These are phyloP conservation scores for Taphrina deformans DNA, from an alignment of 1,139 yeast species.

Conservation along the genomic window DNA sequence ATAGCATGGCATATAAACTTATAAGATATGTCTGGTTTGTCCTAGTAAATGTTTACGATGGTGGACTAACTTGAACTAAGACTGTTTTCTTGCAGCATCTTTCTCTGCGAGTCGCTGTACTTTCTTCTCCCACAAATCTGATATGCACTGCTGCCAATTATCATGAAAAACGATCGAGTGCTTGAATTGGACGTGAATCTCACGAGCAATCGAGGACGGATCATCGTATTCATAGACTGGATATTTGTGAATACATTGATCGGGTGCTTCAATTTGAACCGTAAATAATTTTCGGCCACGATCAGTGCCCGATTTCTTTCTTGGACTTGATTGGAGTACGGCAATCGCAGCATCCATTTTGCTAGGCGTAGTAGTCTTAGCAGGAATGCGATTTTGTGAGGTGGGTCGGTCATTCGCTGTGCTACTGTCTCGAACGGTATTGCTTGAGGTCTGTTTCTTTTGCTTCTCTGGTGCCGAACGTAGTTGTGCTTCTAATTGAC, in stretches of 20 bases:
- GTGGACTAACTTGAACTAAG: background rate
- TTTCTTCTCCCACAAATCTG: background rate
- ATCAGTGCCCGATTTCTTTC: background rate
- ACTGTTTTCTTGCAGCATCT: background rate
- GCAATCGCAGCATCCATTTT: background rate
- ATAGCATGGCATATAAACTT: background rate
- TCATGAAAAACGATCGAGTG: background rate
- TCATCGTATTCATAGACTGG: constrained; percentile 8
- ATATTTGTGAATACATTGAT: background rate
- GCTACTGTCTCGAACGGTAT: background rate
- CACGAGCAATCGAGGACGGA: background rate
- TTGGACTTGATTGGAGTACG: background rate
- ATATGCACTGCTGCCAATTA: background rate
- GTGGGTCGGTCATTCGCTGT: background rate
- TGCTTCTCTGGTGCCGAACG: background rate
- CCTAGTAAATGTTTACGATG: background rate
- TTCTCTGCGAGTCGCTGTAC: background rate
- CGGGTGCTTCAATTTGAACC: background rate
- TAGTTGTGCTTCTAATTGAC: background rate
- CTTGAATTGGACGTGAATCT: background rate
- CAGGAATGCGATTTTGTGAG: background rate
- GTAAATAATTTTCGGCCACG: constrained; percentile 5
- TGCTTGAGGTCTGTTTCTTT: background rate
- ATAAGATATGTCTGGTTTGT: background rate
- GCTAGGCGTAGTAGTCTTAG: background rate